These are phyloP conservation scores for Neoboletus subvelutipes DNA, from an alignment of 768 basidiomycete species.

Conservation along the genomic window DNA sequence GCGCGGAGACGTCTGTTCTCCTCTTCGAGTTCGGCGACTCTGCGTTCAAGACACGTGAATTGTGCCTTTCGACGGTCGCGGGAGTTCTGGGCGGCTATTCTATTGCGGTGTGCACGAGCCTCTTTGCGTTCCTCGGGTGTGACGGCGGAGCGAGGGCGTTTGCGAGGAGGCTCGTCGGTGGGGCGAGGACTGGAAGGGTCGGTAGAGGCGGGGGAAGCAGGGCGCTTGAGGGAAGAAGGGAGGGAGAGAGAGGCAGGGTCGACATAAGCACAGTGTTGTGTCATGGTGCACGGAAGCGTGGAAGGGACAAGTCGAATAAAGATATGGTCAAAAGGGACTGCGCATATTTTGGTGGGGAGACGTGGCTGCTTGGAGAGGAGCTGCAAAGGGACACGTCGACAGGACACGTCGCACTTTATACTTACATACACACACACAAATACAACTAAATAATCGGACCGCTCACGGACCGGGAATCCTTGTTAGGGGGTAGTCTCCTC, in stretches of 20 bases:
- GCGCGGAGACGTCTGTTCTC: constrained; percentile 78
- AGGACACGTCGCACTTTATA: constrained; percentile 35
- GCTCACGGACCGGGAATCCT: not conserved
- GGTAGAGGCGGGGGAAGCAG: constrained; percentile 28
- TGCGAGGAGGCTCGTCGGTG: constrained; percentile 58
- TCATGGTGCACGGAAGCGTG: constrained; percentile 14
- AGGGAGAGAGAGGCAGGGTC: constrained; percentile 41
- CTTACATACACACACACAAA: constrained; percentile 23
- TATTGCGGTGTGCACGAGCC: constrained; percentile 86
- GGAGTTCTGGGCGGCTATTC: constrained; percentile 91
- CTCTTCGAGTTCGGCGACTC: constrained; percentile 74
- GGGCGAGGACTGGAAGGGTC: constrained; percentile 11
- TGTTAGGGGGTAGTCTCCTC: not conserved
- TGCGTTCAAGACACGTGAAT: constrained; percentile 61
- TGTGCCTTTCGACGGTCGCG: constrained; percentile 89
- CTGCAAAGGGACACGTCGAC: constrained; percentile 25
- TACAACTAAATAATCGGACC: not conserved
- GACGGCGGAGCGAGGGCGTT: constrained; percentile 64
- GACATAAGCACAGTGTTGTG: constrained; percentile 32
- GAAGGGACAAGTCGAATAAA: constrained; percentile 17
- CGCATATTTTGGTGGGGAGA: constrained; percentile 11
- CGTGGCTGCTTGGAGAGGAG: constrained; percentile 22
- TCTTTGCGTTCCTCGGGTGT: constrained; percentile 80
- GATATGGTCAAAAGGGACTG: constrained; percentile 19
- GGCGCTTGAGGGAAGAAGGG: constrained; percentile 33